These are phyloP conservation scores for Neurospora sp. DNA, from an alignment of 495 filamentous ascomycete genomes.

Conservation along the genomic window DNA sequence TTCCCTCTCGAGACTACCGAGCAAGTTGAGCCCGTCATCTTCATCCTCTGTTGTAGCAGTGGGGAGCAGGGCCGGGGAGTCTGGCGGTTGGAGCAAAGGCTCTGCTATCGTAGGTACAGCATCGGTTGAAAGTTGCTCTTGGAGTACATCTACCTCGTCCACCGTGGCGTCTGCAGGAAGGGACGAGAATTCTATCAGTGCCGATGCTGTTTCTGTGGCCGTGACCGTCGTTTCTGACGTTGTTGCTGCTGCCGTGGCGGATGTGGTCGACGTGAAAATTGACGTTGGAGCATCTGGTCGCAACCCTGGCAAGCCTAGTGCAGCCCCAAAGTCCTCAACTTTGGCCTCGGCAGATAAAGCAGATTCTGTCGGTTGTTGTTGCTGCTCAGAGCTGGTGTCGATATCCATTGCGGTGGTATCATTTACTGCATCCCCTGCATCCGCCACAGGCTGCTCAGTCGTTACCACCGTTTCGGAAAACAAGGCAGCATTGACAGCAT, in stretches of 20 bases:
- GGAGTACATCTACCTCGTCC: background rate
- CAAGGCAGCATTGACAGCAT: background rate
- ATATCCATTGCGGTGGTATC: conserved; percentile 24
- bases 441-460: background rate
- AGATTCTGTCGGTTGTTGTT: background rate
- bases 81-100: conserved; percentile 6
- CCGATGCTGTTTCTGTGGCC: background rate
- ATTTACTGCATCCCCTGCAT: background rate
- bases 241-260: background rate
- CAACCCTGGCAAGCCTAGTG: background rate
- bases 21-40: conserved; percentile 19
- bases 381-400: conserved; percentile 14
- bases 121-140: background rate
- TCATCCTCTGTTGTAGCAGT: conserved; percentile 11
- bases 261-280: background rate
- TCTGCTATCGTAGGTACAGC: background rate
- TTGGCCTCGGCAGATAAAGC: background rate
- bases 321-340: background rate
- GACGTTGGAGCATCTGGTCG: background rate
- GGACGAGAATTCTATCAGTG: background rate
- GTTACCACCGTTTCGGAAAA: background rate
- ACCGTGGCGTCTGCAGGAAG: background rate
- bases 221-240: background rate
- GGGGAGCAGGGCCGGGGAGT: conserved; percentile 13
- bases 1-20: conserved; percentile 23